Conservation (phyloP, 106 monocot genomes). For the Dioscorea alata region DNA sequence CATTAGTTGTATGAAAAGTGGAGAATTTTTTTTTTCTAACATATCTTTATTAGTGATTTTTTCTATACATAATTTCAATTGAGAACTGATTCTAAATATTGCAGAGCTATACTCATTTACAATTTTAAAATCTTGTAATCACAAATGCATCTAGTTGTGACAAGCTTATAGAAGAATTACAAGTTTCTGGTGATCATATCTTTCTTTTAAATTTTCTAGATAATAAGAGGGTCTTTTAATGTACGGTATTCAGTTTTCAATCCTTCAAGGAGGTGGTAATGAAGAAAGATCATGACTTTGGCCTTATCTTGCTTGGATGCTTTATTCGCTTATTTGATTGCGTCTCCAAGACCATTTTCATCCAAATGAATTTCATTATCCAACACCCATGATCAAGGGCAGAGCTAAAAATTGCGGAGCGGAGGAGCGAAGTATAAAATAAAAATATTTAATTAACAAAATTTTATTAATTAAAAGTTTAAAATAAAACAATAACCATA, state of each 20-base stretch:
- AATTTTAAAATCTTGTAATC: conserved; percentile 3
- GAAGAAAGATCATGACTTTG: background rate
- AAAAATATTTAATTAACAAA: too few relatives aligned
- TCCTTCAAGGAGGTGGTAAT: conserved; percentile 1
- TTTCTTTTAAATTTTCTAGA: background rate
- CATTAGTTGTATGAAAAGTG: background rate
- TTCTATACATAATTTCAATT: conserved; percentile 2
- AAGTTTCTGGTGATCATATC: conserved; percentile 1
- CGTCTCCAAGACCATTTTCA: background rate
- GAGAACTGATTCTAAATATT: conserved; percentile 1
- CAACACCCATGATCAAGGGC: conserved; percentile 2
- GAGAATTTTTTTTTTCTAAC: background rate
- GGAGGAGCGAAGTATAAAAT: too few relatives aligned
- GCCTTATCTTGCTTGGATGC: background rate
- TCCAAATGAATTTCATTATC: conserved; percentile 1
- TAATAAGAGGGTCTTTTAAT: background rate
- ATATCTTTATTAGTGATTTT: background rate
- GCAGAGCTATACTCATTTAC: background rate
- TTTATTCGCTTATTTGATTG: conserved; percentile 3
- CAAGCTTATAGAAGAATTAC: background rate
- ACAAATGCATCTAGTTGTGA: background rate
- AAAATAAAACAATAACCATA: too few relatives aligned
- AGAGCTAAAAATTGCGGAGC: too few relatives aligned
- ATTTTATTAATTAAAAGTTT: too few relatives aligned
- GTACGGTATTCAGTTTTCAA: conserved; percentile 1